phyloP scores from a whole-genome alignment of 495 filamentous ascomycete species.

The Hypomontagnella monticulosa region DNA sequence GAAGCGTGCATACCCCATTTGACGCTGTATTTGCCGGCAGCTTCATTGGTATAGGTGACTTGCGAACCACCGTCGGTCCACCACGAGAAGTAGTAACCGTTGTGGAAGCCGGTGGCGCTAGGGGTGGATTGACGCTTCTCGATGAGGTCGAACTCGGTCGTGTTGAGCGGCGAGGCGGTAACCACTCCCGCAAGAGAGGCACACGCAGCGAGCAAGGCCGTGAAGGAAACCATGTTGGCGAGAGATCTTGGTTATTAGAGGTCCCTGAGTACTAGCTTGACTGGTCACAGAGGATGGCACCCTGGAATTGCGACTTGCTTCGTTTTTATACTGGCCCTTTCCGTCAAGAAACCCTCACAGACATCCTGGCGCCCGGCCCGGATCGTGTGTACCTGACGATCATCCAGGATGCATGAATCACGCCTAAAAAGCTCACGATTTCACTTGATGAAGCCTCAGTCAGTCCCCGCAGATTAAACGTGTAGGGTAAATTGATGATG shows the following conservation, averaged over 20 bases:
- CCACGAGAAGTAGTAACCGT: slow-evolving; percentile 71
- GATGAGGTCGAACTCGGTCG: slow-evolving; percentile 6
- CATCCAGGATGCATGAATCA: not conserved
- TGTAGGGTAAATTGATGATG: slow-evolving; percentile 13
- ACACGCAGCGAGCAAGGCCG: not conserved
- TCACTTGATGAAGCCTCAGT: not conserved
- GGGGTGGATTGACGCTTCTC: slow-evolving; percentile 46
- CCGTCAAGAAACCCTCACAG: too few species aligned
- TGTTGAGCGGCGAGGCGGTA: slow-evolving; percentile 4
- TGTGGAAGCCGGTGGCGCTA: slow-evolving; percentile 61
- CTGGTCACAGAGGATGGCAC: not conserved
- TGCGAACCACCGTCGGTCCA: slow-evolving; percentile 66
- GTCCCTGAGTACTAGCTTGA: not conserved
- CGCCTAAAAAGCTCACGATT: not conserved
- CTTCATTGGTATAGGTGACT: slow-evolving; percentile 66
- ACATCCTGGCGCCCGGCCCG: too few species aligned
- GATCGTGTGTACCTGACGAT: slow-evolving; percentile 6
- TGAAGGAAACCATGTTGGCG: slow-evolving; percentile 1
- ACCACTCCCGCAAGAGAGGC: not conserved
- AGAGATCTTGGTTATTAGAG: not conserved
- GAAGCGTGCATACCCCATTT: slow-evolving; percentile 53
- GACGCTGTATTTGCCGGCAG: slow-evolving; percentile 61
- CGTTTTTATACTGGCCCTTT: slow-evolving; percentile 3
- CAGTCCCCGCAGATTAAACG: not conserved
- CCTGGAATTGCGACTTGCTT: not conserved